Evolutionary conservation across 805 yeast species (phyloP), one percentile per base, ranked within the genome.

Genomic region (Hanseniaspora hatyaiensis): DNA sequence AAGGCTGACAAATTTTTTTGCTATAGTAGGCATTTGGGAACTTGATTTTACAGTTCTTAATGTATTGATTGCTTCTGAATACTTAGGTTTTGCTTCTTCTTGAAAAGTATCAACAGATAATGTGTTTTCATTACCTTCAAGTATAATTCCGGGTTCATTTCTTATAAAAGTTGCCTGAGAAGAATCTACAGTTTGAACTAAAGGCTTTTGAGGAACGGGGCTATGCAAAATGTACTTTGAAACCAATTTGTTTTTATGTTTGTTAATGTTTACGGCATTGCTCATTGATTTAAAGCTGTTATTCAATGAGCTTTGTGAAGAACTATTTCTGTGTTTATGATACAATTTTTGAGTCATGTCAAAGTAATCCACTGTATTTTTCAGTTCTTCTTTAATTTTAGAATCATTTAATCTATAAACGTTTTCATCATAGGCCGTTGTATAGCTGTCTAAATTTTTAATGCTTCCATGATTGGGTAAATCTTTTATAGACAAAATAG

Each of bases 381-480:
- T 19, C 8, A 45, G 8, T 18, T 45, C 49, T n/a, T 30, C 26
- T 37, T 31, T 36, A 6, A 45, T 31, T 3, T 8, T 18, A 6
- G 20, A 29, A 15, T 37, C 32, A 26, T 40, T 23, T 6, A 45
- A 16, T n/a, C 16, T 52, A 52, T 82, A 87, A 1, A 77, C 66
- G 20, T 67, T 67, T 2, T 65, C 60, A 56, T 89, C 97, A 56
- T 84, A 83, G 2, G 65, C 65, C 26, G 74, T 75, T 82, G 85
- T 83, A 5, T 78, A 71, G 31, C 77, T 80, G 1, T 70, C 54
- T 31, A 80, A 67, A 0, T 79, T 67, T 41, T 59, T 60, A 4
- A 65, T 57, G 22, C 51, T 50, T 40, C 51, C 23, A 50, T 59
- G 50, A 0, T 55, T 56, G 11, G 67, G 70, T 43, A 87, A 64